Evolutionary conservation across 2,329 filamentous ascomycete genomes (phyloP), one percentile per base, ranked within the genome.

Genomic region (Thyridium curvatum): DNA sequence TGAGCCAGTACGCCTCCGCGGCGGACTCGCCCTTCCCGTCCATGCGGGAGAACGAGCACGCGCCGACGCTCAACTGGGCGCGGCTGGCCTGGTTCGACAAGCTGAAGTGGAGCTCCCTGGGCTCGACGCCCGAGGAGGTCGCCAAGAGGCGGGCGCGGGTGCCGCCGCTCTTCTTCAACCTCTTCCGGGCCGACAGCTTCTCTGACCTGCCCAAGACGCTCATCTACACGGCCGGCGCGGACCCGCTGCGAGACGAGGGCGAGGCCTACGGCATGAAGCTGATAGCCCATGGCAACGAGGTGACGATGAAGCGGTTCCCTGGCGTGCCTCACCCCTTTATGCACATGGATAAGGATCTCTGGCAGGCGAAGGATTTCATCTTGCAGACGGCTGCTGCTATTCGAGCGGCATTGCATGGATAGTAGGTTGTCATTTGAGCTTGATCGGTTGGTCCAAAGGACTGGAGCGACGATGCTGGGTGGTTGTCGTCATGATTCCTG

Each of bases 271-370:
- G 55, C 0, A 49, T 51, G 44, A 58, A 61, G 46, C 46, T 72
- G 40, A 51, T 66, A 9, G 58, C 64, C 43, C 52, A 55, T n/a
- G 69, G 69, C 2, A 65, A 64, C 41, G 60, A 68, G 46, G 68
- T 72, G 17, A 63, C 61, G 2, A 43, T 66, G 42, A 65, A 63
- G 49, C 52, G 68, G n/a, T 72, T 70, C 43, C 46, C 53, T 2
- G 68, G 68, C 1, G 63, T 69, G 26, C 69, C 69, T 9, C 69
- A 73, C 44, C 65, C 64, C 0, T 73, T 72, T 46, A 67, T 68
- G 65, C 66, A 70, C 47, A 69, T 70, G 66, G 65, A 34, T 34
- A 18, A 15, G n/a, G 32, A 15, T 18, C 16, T 34, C 9, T 15
- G 18, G 14, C 32, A 34, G 15, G 32, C 32, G 15, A 18, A 15